Evolutionary conservation across 352 stramenopile species (phyloP).

Genomic region (Blastocystis sp.): DNA sequence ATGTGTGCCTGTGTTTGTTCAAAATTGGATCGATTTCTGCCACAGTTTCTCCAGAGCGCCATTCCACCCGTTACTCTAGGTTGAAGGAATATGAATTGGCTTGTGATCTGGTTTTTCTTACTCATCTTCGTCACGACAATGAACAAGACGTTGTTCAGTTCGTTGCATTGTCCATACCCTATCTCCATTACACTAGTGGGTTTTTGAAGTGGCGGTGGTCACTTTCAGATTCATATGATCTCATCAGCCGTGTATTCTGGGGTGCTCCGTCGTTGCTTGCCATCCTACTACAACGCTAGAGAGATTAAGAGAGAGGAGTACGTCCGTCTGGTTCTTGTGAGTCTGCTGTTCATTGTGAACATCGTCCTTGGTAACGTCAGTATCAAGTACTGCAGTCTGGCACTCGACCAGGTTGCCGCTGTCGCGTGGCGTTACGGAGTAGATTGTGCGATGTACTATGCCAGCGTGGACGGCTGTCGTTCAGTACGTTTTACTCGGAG

Average conservation of each 20-base stretch:
- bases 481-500: slow-evolving; percentile 57
- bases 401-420: slow-evolving; percentile 38
- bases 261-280: neutral
- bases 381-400: slow-evolving; percentile 71
- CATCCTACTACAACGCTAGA: slow-evolving; percentile 66
- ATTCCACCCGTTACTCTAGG: no score
- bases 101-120: slow-evolving; percentile 71
- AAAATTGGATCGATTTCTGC: neutral
- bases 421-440: neutral
- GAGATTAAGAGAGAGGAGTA: slow-evolving; percentile 34
- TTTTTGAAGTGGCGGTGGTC: neutral
- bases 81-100: slow-evolving; percentile 74
- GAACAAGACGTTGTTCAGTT: slow-evolving; percentile 64
- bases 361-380: slow-evolving; percentile 68
- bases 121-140: slow-evolving; percentile 70
- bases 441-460: slow-evolving; percentile 73
- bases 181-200: slow-evolving; percentile 61
- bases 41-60: neutral
- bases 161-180: slow-evolving; percentile 70
- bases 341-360: slow-evolving; percentile 69
- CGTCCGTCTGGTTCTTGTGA: slow-evolving; percentile 49
- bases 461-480: slow-evolving; percentile 62
- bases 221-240: slow-evolving; percentile 69
- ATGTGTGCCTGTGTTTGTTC: neutral
- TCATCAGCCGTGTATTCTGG: slow-evolving; percentile 54